Base-by-base conservation (phyloP, 176 grass and related monocot genomes). In the Rhynchospora tenuis region DNA sequence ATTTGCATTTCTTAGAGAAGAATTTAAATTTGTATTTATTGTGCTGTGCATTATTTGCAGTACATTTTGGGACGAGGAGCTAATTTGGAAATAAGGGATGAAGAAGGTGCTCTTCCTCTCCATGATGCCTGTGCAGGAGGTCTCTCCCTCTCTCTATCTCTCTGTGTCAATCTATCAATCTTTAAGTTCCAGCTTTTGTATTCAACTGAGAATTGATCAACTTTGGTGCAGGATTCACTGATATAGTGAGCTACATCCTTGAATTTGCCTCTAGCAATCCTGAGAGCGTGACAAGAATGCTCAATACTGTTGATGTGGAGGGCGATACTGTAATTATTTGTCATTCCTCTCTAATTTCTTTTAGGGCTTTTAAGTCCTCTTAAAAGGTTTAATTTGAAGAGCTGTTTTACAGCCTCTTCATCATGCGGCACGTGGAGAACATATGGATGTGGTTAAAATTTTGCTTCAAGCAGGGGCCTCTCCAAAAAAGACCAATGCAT, bases 91-190 rank as follows among this genome's bases (percentile, higher is more conserved):
- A 84, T 87, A 86, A 95, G 90, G 90, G 96, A 98, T 89, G 96
- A 95, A 84, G 96, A 95, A 98, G 92, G 91, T 1, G 92, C 91
- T 38, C 93, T 98, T 86, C 91, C 96, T 87, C 89, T 98, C 71
- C 96, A 98, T 43, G 92, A 98, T 91, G 96, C 92, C 88, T 98
- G 87, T 90, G 96, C 96, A 88, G 92, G 96, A 80, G 93, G 96
- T 89, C 27, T 88, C 84, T 74, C 23, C 75, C 57, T 88, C 22
- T 82, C 33, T 20, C 2, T 26, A 11, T 2, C 11, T 23, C 0
- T 28, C 55, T 72, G 3, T 52, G 52, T 64, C 31, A 61, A 47
- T 1, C 13, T 83, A 23, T 74, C 29, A 20, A 73, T 47, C 28
- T 83, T 85, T 48, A 1, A 27, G 56, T 59, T 78, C 47, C 11